Evolutionary conservation across 2,329 filamentous ascomycete genomes (phyloP).

Genomic region (Dactylonectria macrodidyma): DNA sequence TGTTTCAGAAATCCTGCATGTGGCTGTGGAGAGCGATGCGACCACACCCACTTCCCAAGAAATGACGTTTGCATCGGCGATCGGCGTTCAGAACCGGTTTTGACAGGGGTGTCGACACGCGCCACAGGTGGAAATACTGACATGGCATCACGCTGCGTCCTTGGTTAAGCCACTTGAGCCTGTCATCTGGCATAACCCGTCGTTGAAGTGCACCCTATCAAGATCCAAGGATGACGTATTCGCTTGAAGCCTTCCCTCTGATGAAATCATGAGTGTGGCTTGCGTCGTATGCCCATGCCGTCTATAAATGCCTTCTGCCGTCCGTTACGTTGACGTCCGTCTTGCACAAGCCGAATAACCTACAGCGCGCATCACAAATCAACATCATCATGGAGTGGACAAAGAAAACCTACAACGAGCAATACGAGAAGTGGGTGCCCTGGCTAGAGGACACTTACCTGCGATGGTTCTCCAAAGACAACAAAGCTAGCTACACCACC

Average conservation of each 20-base stretch:
- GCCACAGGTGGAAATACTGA: constrained; percentile 34
- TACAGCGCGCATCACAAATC: background rate
- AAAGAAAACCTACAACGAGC: constrained; percentile 76
- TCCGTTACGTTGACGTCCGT: background rate
- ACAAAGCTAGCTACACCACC: constrained; percentile 80
- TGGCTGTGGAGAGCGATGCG: too few species aligned
- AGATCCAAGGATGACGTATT: constrained; percentile 42
- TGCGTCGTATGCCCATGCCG: background rate
- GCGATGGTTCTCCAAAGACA: constrained; percentile 81
- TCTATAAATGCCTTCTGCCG: background rate
- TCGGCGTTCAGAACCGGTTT: constrained; percentile 43
- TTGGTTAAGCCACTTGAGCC: constrained; percentile 35
- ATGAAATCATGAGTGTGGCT: constrained; percentile 3
- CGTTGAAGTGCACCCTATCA: constrained; percentile 28
- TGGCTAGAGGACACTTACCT: constrained; percentile 84
- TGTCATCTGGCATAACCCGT: constrained; percentile 30
- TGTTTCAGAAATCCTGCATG: too few species aligned
- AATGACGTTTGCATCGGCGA: constrained; percentile 43
- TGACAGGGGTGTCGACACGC: constrained; percentile 32
- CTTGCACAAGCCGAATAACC: background rate
- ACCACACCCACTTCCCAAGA: constrained; percentile 14
- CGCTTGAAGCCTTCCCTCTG: background rate
- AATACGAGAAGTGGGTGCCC: constrained; percentile 83
- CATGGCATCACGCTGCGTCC: constrained; percentile 42
- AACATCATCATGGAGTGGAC: constrained; percentile 65